phyloP scores from a whole-genome alignment of 352 stramenopile species.

The Globisporangium irregulare region DNA sequence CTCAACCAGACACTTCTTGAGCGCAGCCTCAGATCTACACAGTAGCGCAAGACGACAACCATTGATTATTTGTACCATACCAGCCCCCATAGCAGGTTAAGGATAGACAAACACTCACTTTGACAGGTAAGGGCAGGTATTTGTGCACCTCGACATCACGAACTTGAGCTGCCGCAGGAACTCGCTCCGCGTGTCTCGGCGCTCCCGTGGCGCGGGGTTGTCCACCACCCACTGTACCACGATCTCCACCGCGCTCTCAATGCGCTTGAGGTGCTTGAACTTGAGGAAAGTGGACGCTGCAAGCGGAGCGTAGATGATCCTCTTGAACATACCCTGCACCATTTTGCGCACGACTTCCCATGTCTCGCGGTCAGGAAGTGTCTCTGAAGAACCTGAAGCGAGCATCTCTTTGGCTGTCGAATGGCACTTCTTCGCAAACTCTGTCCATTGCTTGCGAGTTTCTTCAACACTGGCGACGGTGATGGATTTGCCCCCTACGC shows the following conservation, averaged over 20 bases:
- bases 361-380: not conserved
- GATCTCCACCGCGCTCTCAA: constrained; percentile 1
- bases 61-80: not conserved
- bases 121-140: not conserved
- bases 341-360: constrained; percentile 1
- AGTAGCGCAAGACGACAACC: not conserved
- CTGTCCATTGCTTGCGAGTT: not conserved
- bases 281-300: constrained; percentile 1
- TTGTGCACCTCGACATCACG: not conserved
- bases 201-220: not conserved
- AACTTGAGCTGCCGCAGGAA: constrained; percentile 6
- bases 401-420: not conserved
- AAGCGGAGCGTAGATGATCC: not conserved
- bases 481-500: not conserved
- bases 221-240: not conserved
- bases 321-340: not conserved
- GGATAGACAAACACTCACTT: not conserved
- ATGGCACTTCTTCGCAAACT: not conserved
- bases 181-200: not conserved
- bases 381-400: not conserved
- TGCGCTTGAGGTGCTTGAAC: constrained; percentile 1
- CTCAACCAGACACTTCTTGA: not conserved
- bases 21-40: not conserved
- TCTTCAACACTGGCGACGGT: not conserved
- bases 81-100: not conserved